Conservation (phyloP, 352 stramenopile genomes). For the Phytophthora fragariaefolia region DNA sequence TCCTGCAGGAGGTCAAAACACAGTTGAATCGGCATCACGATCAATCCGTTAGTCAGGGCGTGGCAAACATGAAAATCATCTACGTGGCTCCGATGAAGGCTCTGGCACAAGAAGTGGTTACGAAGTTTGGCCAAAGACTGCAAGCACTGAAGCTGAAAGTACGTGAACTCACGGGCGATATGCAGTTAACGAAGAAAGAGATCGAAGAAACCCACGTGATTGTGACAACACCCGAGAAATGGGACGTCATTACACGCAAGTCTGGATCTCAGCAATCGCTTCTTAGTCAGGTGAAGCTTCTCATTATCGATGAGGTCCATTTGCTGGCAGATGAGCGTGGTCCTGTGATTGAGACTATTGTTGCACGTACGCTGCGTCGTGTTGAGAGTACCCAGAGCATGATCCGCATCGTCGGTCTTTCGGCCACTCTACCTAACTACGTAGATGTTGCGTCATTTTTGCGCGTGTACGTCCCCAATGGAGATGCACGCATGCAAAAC, state of each 20-base stretch:
- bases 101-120: constrained; percentile 98
- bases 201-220: constrained; percentile 96
- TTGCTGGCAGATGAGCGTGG: constrained; percentile 98
- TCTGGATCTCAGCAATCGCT: constrained; percentile 91
- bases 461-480: constrained; percentile 87
- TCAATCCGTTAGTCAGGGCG: constrained; percentile 21
- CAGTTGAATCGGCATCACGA: constrained; percentile 58
- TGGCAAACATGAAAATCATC: constrained; percentile 93
- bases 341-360: constrained; percentile 99
- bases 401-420: constrained; percentile 98
- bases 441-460: constrained; percentile 98
- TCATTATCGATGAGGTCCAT: constrained; percentile 99
- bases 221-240: constrained; percentile 99
- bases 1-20: constrained; percentile 93
- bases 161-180: constrained; percentile 97
- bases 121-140: constrained; percentile 96
- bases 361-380: constrained; percentile 97
- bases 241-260: constrained; percentile 99
- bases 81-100: constrained; percentile 99
- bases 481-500: constrained; percentile 61
- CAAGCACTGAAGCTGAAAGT: constrained; percentile 76
- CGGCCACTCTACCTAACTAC: constrained; percentile 99
- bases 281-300: constrained; percentile 91
- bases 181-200: constrained; percentile 97
- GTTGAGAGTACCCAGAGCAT: constrained; percentile 98